Evolutionary conservation across 352 stramenopile genomes (phyloP).

Genomic region (Phytophthora sojae): DNA sequence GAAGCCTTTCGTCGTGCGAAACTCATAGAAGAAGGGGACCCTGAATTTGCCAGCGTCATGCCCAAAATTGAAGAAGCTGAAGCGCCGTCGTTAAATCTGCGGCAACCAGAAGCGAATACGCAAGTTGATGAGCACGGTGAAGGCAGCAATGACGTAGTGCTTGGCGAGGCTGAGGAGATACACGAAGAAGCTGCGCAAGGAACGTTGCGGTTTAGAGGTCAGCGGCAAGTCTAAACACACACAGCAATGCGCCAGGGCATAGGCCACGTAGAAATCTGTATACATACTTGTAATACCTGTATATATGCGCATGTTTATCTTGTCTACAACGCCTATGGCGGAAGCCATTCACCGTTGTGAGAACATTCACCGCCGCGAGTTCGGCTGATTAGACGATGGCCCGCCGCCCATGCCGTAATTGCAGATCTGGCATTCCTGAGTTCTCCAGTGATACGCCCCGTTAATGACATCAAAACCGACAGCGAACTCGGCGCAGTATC

Average conservation of each 20-base stretch:
- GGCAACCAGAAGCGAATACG: constrained; percentile 4
- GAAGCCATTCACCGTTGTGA: constrained; percentile 38
- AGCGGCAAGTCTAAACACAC: not conserved
- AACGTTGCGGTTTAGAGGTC: constrained; percentile 1
- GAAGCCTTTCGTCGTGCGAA: constrained; percentile 58
- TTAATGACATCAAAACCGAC: constrained; percentile 84
- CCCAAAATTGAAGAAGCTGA: constrained; percentile 18
- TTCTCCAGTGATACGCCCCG: constrained; percentile 87
- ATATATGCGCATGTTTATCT: constrained; percentile 18
- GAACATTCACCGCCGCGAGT: constrained; percentile 49
- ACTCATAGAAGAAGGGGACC: constrained; percentile 3
- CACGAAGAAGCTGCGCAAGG: not conserved
- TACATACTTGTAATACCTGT: not conserved
- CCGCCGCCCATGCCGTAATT: constrained; percentile 73
- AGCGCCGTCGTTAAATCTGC: not conserved
- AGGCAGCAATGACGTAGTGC: not conserved
- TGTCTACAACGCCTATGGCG: not conserved
- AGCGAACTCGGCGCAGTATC: constrained; percentile 82
- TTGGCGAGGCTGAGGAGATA: not conserved
- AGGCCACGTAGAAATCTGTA: not conserved
- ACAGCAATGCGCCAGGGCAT: not conserved
- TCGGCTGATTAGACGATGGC: constrained; percentile 49
- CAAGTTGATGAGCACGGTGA: not conserved
- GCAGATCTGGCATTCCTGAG: constrained; percentile 80
- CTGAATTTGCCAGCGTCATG: constrained; percentile 1